phyloP scores from a whole-genome alignment of 164 flowering plant genomes.

The Macadamia tetraphylla region DNA sequence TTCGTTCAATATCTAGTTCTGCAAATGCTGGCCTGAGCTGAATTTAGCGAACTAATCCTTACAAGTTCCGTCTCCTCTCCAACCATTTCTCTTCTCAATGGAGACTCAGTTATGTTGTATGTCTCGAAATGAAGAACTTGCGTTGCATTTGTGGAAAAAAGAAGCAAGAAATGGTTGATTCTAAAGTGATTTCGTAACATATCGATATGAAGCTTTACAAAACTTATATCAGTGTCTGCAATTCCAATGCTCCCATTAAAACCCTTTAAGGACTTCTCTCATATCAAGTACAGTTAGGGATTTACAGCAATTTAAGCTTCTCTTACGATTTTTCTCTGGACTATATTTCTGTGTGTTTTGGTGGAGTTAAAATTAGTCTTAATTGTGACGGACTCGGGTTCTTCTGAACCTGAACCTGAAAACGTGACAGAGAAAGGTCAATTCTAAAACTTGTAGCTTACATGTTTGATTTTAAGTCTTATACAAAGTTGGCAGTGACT shows the following conservation, averaged over 20 bases:
- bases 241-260: constrained; percentile 38
- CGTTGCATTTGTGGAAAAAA: constrained; percentile 44
- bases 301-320: neutral
- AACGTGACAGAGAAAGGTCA: constrained; percentile 35
- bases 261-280: constrained; percentile 57
- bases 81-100: constrained; percentile 21
- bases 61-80: neutral
- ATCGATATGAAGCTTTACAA: constrained; percentile 40
- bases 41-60: neutral
- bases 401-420: constrained; percentile 32
- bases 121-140: constrained; percentile 65
- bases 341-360: neutral
- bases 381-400: constrained; percentile 21
- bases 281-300: constrained; percentile 49
- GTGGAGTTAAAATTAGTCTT: constrained; percentile 9
- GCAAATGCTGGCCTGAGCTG: neutral
- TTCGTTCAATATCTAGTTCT: too few relatives aligned
- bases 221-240: constrained; percentile 57
- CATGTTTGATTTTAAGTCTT: neutral
- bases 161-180: constrained; percentile 54
- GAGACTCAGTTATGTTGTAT: constrained; percentile 30
- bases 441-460: neutral
- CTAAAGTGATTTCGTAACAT: constrained; percentile 51
- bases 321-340: too few relatives aligned
- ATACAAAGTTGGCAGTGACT: too few relatives aligned